Evolutionary conservation across 768 basidiomycete genomes (phyloP), one percentile per base, ranked within the genome.

Genomic region (Suillus subalutaceus): DNA sequence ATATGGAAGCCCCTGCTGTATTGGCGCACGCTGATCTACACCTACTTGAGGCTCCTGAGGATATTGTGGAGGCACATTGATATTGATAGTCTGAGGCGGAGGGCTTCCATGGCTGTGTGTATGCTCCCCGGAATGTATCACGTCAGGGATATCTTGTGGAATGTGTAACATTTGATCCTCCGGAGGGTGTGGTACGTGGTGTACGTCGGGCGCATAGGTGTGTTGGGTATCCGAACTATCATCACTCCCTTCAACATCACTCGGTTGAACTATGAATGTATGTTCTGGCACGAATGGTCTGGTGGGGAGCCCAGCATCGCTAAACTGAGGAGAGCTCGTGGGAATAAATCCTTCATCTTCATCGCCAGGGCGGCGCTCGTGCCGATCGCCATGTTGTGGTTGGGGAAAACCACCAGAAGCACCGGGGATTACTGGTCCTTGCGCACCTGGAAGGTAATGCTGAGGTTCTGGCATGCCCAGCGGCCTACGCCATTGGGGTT

Each of bases 341-440:
- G 77, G 75, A 59, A 77, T 55, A n/a, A 70, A 66, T 37, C 26
- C 41, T 9, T 69, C 75, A n/a, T 71, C 76, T 18, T 8, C 35
- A 2, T 72, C 70, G 15, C 53, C 61, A 15, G 38, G 30, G 13
- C 2, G 69, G 32, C 69, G 63, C 52, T 37, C 9, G 38, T 66
- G 69, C 20, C 62, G 67, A 20, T 30, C 16, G 10, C 66, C 72
- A 23, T 58, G 57, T 2, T 46, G 58, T 46, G 35, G 61, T 2
- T 66, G 61, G 52, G 43, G 67, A 52, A 59, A 65, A 3, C 62
- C 65, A 1, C 48, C 67, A 37, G 65, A 55, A 55, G 18, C 18
- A 32, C 20, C 55, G 8, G 68, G 67, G 4, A 53, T 61, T n/a
- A 78, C 81, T 32, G 71, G 73, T 9, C 83, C 82, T 62, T 84